Base-by-base conservation (phyloP, 2,329 filamentous ascomycete genomes). In the Fusarium avenaceum region DNA sequence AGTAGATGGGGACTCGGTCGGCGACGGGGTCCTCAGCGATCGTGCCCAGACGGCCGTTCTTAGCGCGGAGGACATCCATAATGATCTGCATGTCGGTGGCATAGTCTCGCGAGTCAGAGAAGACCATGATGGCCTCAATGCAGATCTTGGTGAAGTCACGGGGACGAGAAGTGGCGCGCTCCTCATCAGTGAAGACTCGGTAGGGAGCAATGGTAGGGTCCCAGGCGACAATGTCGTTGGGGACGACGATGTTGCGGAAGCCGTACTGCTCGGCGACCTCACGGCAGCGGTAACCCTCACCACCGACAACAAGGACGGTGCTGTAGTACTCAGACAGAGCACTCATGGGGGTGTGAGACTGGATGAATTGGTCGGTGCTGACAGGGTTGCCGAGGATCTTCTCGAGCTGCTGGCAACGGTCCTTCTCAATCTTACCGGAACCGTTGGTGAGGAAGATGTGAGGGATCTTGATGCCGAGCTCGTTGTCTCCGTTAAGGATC, bases 361-460 rank as follows among this genome's bases (percentile, higher is more conserved):
- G 92, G 13, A 94, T 84, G 83, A 93, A 93, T 65, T 93, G 91
- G 17, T 74, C 72, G 42, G 72, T 72, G 44, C 42, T 54, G 39
- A 74, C 72, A 9, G 72, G 72, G 60, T 74, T 74, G 28, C 64
- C 51, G 7, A 74, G 70, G 15, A 74, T 74, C 76, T 87, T 86
- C 67, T 86, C 84, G 26, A 97, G 86, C 75, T 97, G 92, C 33
- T 88, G 82, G 75, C 93, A 97, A 59, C 93, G 87, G 79, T 95
- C 93, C 69, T 90, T 87, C 80, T 97, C 94, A 2, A 92, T 93
- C 82, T 96, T 96, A 57, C 94, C 94, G 50, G 94, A 95, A 72
- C 94, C 94, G 80, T 97, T 97, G 68, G 94, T 97, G 65, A 97
- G 86, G 32, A 97, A 86, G 75, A 97, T 95, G 82, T 95, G 97